Base-by-base conservation (phyloP, 2,329 filamentous ascomycete genomes). In the Cercospora sp. region DNA sequence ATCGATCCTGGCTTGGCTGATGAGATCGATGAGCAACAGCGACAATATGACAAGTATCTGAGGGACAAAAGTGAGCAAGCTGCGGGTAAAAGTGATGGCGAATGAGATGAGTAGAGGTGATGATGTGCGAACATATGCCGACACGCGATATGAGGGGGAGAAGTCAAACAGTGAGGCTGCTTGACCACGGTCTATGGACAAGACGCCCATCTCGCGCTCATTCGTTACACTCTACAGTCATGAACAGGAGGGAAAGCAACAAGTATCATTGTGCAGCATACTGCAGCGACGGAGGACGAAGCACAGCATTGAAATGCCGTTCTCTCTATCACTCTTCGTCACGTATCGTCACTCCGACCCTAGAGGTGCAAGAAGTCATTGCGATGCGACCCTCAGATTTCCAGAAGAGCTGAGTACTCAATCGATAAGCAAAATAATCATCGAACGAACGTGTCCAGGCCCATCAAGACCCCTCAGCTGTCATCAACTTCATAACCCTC, bases 1-100 rank as follows among this genome's bases (percentile, higher is more conserved):
- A 69, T 72, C 33, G 70, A 72, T 40, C 70, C 70, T 7, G 70
- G 70, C 1, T 36, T 72, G 28, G 69, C 63, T 3, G 70, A 72
- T 40, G 70, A 68, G 26, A 71, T 72, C 31, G 69, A 71, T 20
- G 70, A 72, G 61, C 40, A 67, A 40, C 61, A 58, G 48, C 31
- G 36, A 6, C 36, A 63, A 18, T 62, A 70, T 45, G 68, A 72
- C 18, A 64, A 66, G 55, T 63, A 66, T 62, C 48, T 70, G 20
- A 23, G 48, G 10, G 63, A 10, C 6, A 48, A 20, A 48, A 9
- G n/a, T 3, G n/a, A 48, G 42, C 18, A 18, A 23, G 45, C 18
- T 51, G 18, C 18, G 4, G 8, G 45, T 51, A 51, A 51, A 51
- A 9, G 5, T 51, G 45, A 12, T 5, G 45, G 2, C 5, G 45